Evolutionary conservation across 495 filamentous ascomycete species (phyloP), one percentile per base, ranked within the genome.

Genomic region (Jackrogersella minutella): DNA sequence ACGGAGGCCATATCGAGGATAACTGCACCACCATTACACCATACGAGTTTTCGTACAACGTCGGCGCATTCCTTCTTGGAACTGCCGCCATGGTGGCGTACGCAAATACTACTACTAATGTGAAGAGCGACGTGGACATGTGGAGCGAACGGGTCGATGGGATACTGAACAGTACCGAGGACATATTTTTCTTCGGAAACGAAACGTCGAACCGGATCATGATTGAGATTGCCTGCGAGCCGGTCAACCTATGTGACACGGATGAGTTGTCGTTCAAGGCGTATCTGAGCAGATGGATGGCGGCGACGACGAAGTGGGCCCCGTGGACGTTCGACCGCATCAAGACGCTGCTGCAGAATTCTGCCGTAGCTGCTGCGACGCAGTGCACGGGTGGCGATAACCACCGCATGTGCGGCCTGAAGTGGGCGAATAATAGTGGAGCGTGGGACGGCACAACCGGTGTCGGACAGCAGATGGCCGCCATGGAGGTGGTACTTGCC

Each of bases 231-330:
- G 85, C 87, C 14, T 96, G 92, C 77, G 92, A 94, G 71, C 74
- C 84, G 0, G 76, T 79, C 33, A 72, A 80, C 49, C 79, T 79
- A 3, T 91, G 90, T 74, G 83, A 91, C 69, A 74, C 83, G 52
- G 89, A 92, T 73, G 86, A 90, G 70, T 82, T 84, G 44, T 86
- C 86, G 7, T 92, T 93, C 80, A 92, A 92, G 68, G 88, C 88
- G 21, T 88, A 90, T 58, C 77, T 91, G 9, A 79, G 88, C 5
- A 84, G 88, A 5, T 94, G 91, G 90, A 85, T 97, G 78, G 87
- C 89, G 1, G 82, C 86, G 5, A 86, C 88, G 4, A 87, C 87
- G 0, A 86, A 92, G 59, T 82, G 93, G 79, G 87, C 85, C 5
- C 89, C 88, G 3, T 89, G 84, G 69, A 91, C 87, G 1, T 80